Evolutionary conservation across 371 early-diverging fungal genomes (phyloP), one percentile per base, ranked within the genome.

Genomic region (Apophysomyces ossiformis): DNA sequence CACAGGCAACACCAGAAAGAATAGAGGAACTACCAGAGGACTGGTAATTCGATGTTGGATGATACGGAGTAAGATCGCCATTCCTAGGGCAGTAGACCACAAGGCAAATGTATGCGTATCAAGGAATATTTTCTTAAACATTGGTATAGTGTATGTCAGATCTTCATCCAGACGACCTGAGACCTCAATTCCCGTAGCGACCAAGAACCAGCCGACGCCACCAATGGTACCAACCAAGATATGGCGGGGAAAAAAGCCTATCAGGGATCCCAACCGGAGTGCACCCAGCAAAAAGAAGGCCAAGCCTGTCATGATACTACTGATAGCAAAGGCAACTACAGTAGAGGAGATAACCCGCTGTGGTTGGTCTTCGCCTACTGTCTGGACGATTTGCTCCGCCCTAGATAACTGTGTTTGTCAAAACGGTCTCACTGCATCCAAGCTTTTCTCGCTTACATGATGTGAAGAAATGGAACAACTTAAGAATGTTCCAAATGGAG

Each of bases 161-260:
- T 81, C 73, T 26, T 75, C 76, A 15, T 81, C 85, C 45, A 93
- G 68, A 58, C 87, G 83, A 2, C 93, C 89, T 0, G 96, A 90
- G 7, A 97, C 92, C 75, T 97, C 97, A 37, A 98, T 77, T 37
- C 91, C 99, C 0, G 99, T 98, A 59, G 90, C 85, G 15, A 97
- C 67, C 69, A 98, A 74, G 77, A 98, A 98, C 85, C 94, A 93
- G 37, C 98, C 97, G 5, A 96, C 95, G 39, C 96, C 96, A 73
- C 93, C 98, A 60, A 98, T 98, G 67, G 95, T 95, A 13, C 97
- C 98, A 13, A 98, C 94, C 7, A 98, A 83, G 56, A 98, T 95
- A 65, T 96, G 97, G 4, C 98, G 85, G 6, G 98, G 98, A 73
- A 98, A 98, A 79, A 96, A 97, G 39, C 90, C 93, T 18, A 95